Percentiles rank a stretch among this genome's conserved stretches.
Conservation (phyloP, 306 rosid species). For the Sophora flavescens region DNA sequence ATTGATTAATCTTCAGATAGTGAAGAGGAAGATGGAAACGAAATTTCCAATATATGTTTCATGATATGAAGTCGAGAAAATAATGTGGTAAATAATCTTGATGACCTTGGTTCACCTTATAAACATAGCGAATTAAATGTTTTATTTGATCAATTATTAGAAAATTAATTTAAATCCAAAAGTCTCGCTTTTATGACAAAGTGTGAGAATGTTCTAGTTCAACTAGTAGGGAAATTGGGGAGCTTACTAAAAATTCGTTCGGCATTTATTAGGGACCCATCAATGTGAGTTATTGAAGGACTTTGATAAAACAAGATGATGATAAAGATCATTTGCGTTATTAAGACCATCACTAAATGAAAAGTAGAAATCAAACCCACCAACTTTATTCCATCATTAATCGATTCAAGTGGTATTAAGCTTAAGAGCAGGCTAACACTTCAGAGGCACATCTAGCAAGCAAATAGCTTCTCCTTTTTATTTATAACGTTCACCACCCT, state of each 20-base stretch:
- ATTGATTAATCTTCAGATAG: neutral
- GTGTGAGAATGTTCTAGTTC: no score
- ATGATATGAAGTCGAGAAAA: neutral
- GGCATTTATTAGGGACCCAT: no score
- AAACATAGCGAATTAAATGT: no score
- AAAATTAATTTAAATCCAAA: neutral
- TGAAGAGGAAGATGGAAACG: neutral
- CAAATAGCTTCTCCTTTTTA: constrained; percentile 12
- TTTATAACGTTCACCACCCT: constrained; percentile 11
- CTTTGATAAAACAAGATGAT: neutral
- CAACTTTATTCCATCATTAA: neutral
- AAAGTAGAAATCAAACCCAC: constrained; percentile 24
- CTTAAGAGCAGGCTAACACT: neutral
- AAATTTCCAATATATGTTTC: neutral
- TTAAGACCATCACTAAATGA: constrained; percentile 11
- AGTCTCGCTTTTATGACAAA: neutral
- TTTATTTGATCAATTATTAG: neutral
- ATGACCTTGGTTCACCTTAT: neutral
- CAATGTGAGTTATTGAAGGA: neutral
- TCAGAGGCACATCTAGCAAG: neutral
- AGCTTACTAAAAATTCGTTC: neutral
- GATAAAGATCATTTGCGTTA: neutral
- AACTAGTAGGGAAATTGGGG: neutral
- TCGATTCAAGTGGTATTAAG: neutral
- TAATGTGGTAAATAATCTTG: neutral